Evolutionary conservation across 164 flowering plant species (phyloP).

Genomic region (Magnolia kwangsiensis): DNA sequence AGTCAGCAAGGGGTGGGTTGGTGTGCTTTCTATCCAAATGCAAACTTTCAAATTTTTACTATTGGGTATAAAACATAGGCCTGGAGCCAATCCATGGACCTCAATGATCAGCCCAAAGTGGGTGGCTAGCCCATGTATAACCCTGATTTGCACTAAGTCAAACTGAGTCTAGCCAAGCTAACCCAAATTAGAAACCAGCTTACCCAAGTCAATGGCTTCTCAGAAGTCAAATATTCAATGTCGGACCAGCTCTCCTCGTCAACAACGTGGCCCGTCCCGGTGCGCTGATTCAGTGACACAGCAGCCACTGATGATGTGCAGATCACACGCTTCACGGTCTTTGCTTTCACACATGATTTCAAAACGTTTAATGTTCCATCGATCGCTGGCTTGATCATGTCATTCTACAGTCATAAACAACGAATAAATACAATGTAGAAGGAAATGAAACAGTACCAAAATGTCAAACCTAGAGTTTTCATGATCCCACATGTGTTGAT

Average conservation of each 20-base stretch:
- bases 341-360: constrained; percentile 51
- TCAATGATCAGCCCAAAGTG: no score
- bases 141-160: neutral
- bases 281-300: constrained; percentile 38
- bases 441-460: no score
- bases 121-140: no score
- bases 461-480: neutral
- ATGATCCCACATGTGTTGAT: neutral
- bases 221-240: constrained; percentile 45
- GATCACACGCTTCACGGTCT: constrained; percentile 60
- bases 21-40: no score
- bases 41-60: no score
- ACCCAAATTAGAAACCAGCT: neutral
- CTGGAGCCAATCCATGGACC: no score
- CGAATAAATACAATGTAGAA: neutral
- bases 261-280: constrained; percentile 49
- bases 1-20: no score
- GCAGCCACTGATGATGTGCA: constrained; percentile 73
- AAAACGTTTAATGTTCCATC: constrained; percentile 56
- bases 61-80: no score
- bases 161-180: neutral
- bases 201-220: constrained; percentile 78
- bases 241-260: constrained; percentile 64
- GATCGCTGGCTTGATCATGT: constrained; percentile 76
- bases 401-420: constrained; percentile 29